phyloP scores from a whole-genome alignment of 768 basidiomycete species.

The Lepiota subincarnata region DNA sequence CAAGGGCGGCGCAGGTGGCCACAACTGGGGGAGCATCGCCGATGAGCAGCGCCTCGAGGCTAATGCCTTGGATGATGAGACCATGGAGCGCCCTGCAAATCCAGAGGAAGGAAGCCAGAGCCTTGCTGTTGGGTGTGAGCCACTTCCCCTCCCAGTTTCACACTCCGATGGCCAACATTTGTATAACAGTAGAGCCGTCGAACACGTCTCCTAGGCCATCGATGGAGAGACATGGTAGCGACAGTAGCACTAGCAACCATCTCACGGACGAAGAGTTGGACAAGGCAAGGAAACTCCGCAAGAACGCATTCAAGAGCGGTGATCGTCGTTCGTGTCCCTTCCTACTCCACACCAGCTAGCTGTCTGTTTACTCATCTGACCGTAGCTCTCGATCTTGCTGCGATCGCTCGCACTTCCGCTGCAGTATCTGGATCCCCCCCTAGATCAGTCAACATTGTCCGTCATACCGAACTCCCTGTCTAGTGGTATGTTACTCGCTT shows the following conservation, averaged over 20 bases:
- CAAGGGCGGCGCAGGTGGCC: slow-evolving; percentile 76
- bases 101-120: slow-evolving; percentile 17
- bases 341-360: neutral
- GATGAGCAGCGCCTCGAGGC: slow-evolving; percentile 61
- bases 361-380: slow-evolving; percentile 1
- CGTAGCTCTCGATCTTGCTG: slow-evolving; percentile 55
- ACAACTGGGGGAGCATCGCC: slow-evolving; percentile 80
- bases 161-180: neutral
- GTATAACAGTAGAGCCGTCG: neutral
- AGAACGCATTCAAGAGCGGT: slow-evolving; percentile 69
- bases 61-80: slow-evolving; percentile 56
- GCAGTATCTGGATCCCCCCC: slow-evolving; percentile 59
- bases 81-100: slow-evolving; percentile 37
- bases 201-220: neutral
- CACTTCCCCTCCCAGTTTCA: neutral
- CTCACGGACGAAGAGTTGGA: slow-evolving; percentile 63
- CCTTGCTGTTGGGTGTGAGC: neutral
- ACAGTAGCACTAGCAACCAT: slow-evolving; percentile 20
- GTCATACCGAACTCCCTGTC: neutral
- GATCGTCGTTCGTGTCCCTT: slow-evolving; percentile 44
- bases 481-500: neutral
- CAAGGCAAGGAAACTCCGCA: slow-evolving; percentile 64
- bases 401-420: slow-evolving; percentile 80
- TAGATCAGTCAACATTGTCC: neutral
- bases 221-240: slow-evolving; percentile 27